phyloP scores from a whole-genome alignment of 2,329 filamentous ascomycete species.

The Fusarium bulbicola region DNA sequence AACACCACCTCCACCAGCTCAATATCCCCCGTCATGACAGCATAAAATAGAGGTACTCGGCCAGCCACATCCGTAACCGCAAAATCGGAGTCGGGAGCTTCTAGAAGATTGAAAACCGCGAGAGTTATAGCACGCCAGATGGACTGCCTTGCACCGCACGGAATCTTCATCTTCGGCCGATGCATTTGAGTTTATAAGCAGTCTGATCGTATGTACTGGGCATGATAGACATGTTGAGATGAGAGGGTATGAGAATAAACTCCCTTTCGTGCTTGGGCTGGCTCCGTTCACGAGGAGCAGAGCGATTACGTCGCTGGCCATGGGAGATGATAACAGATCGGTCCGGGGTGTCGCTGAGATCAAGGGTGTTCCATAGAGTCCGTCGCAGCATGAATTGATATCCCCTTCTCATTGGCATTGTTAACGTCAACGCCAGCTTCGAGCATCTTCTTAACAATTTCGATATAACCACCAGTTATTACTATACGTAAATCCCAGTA shows the following conservation, averaged over 20 bases:
- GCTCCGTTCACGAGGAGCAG: background rate
- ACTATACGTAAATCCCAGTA: background rate
- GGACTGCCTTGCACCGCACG: background rate
- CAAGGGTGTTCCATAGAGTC: background rate
- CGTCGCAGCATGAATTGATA: background rate
- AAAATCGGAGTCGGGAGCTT: conserved; percentile 7
- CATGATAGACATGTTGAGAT: background rate
- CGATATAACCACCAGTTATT: accelerated
- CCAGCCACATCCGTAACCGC: background rate
- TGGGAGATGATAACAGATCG: background rate
- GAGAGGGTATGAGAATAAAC: background rate
- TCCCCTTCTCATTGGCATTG: background rate
- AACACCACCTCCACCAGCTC: background rate
- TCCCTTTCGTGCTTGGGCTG: background rate
- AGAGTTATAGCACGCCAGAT: conserved; percentile 16
- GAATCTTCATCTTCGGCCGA: background rate
- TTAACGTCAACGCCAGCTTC: conserved; percentile 11
- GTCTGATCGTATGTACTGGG: background rate
- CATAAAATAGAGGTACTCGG: conserved; percentile 4
- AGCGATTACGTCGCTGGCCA: background rate
- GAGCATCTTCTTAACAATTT: background rate
- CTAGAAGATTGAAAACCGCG: background rate
- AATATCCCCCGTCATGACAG: background rate
- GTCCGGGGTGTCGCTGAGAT: background rate
- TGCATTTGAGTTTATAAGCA: background rate